phyloP scores from a whole-genome alignment of 1,139 yeast genomes.

The Blastobotrys raffinosifermentans region DNA sequence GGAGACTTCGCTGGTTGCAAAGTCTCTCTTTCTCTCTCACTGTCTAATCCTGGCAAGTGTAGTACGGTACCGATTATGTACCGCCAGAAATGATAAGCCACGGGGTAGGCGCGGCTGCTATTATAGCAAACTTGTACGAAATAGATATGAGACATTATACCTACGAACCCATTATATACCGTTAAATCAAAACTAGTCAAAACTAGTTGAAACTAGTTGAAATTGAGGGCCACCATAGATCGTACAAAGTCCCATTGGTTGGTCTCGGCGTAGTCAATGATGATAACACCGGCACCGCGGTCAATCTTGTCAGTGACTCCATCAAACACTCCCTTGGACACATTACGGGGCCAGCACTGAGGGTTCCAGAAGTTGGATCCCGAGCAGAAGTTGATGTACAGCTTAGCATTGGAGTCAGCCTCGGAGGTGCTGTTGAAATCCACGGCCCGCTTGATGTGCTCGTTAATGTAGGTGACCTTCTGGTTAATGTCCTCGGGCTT shows the following conservation, averaged over 20 bases:
- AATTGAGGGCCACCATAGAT: slow-evolving; percentile 51
- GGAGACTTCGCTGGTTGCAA: no score
- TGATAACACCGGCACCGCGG: slow-evolving; percentile 52
- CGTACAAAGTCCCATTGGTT: slow-evolving; percentile 56
- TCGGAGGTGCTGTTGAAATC: slow-evolving; percentile 42
- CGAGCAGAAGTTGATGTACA: slow-evolving; percentile 67
- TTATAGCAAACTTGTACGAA: no score
- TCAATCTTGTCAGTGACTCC: slow-evolving; percentile 47
- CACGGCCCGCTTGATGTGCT: slow-evolving; percentile 49
- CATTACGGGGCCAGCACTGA: slow-evolving; percentile 68
- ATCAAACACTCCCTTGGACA: slow-evolving; percentile 47
- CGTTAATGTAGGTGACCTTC: slow-evolving; percentile 54
- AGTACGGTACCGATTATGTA: no score
- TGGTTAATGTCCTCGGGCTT: slow-evolving; percentile 47
- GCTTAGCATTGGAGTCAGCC: slow-evolving; percentile 41
- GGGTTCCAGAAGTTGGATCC: slow-evolving; percentile 70
- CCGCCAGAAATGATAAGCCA: no score
- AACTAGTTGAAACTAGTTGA: slow-evolving; percentile 19
- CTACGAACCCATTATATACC: no score
- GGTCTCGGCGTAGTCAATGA: slow-evolving; percentile 63
- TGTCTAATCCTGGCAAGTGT: no score
- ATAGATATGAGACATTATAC: no score
- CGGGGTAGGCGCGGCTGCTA: no score
- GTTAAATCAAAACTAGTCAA: no score
- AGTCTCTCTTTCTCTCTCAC: no score